Evolutionary conservation across 2,329 filamentous ascomycete species (phyloP).

Genomic region (Domatiomyces catenatus): DNA sequence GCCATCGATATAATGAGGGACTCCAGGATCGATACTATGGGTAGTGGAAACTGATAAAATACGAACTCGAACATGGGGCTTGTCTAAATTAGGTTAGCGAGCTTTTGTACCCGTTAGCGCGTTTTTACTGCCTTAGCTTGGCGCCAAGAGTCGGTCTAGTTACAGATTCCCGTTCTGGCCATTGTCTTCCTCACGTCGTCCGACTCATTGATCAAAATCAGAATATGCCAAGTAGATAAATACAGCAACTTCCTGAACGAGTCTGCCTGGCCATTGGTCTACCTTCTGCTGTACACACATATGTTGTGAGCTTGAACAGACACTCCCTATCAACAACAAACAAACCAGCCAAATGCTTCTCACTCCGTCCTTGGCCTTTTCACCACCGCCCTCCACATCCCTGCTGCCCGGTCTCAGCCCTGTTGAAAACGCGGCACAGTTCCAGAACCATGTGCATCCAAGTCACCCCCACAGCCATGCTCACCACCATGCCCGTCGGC

Average conservation of each 20-base stretch:
- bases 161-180: neutral
- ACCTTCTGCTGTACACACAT: neutral
- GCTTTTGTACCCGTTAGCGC: too few relatives aligned
- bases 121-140: neutral
- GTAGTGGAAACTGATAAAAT: too few relatives aligned
- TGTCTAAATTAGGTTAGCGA: too few relatives aligned
- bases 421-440: neutral
- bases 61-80: too few relatives aligned
- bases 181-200: neutral
- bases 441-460: constrained; percentile 2
- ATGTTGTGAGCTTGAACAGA: neutral
- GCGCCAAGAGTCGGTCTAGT: neutral
- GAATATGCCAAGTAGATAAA: neutral
- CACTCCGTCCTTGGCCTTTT: constrained; percentile 8
- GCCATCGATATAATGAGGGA: too few relatives aligned
- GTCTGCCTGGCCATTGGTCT: neutral
- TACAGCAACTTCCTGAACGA: neutral
- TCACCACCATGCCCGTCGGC: constrained; percentile 10
- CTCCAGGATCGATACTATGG: too few relatives aligned
- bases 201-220: neutral
- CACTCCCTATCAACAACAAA: neutral
- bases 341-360: constrained; percentile 6
- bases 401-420: constrained; percentile 10
- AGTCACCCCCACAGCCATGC: constrained; percentile 2
- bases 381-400: constrained; percentile 11